phyloP scores from a whole-genome alignment of 2,329 filamentous ascomycete genomes.

The Botrytis tulipae region DNA sequence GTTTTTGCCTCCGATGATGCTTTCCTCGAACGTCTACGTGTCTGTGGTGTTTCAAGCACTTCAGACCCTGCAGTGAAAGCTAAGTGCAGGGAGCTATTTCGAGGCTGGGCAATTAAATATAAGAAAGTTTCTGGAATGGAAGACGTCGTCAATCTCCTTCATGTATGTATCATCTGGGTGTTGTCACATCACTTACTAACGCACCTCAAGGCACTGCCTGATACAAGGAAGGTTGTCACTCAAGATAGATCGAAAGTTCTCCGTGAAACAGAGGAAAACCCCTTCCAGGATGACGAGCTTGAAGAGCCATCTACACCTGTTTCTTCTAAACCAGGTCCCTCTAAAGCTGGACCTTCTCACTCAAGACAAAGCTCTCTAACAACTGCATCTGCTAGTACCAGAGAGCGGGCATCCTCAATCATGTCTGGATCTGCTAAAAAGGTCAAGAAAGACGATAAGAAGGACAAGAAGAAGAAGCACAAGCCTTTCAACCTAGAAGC shows the following conservation, averaged over 20 bases:
- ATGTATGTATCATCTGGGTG: conserved; percentile 41
- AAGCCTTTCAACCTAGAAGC: conserved; percentile 78
- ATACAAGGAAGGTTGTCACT: conserved; percentile 67
- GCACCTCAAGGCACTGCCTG: conserved; percentile 53
- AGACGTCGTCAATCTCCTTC: conserved; percentile 75
- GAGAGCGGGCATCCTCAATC: conserved; percentile 26
- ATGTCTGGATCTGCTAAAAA: conserved; percentile 39
- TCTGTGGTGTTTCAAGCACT: conserved; percentile 80
- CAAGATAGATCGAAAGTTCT: conserved; percentile 82
- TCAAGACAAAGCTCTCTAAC: conserved; percentile 26
- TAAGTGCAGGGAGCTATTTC: conserved; percentile 84
- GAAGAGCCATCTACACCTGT: conserved; percentile 43
- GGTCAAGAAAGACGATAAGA: conserved; percentile 42
- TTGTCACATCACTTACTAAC: conserved; percentile 20
- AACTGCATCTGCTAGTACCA: conserved; percentile 21
- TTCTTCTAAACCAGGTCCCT: conserved; percentile 12
- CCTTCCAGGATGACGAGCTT: conserved; percentile 66
- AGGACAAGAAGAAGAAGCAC: conserved; percentile 54
- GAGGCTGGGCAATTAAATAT: conserved; percentile 81
- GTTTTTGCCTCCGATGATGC: conserved; percentile 81
- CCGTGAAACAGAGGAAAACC: conserved; percentile 71
- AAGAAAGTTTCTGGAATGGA: conserved; percentile 77
- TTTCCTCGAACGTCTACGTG: conserved; percentile 82
- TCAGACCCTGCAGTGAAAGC: conserved; percentile 83
- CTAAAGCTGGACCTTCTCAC: conserved; percentile 24